Base-by-base conservation (phyloP, 2,329 filamentous ascomycete genomes). In the Pestalotiopsis sp. region DNA sequence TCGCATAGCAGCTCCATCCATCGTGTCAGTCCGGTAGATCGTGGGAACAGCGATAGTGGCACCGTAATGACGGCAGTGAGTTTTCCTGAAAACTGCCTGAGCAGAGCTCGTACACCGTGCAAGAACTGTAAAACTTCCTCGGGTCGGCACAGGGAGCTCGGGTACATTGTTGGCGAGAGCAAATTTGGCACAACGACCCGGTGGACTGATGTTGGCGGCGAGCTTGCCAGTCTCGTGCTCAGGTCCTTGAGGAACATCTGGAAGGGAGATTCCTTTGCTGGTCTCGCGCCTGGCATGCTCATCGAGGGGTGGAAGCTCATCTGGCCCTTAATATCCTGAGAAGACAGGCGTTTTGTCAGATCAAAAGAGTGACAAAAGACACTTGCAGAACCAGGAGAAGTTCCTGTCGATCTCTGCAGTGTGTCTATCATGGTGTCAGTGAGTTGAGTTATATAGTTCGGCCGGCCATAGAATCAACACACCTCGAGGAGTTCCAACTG, bases 1-100 rank as follows among this genome's bases (percentile, higher is more conserved):
- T 99, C 96, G 71, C 85, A 90, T 1, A 98, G 82, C 2, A 93
- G 82, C 77, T 99, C 96, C 70, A 94, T 90, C 93, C 94, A 97
- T 62, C 93, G 89, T 11, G 93, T 89, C 11, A 98, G 83, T 1
- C 93, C 94, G 0, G 91, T 88, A 22, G 82, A 84, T 14, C 95
- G 89, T 1, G 94, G 92, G 76, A 93, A 93, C 0, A 99, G 87
- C 0, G 93, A 90, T 1, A 95, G 82, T 0, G 95, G 94, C 0
- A 98, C 80, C 0, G 94, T 94, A 58, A 94, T 81, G 72, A 98
- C 84, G 4, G 89, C 90, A 1, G 91, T 93, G 4, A 95, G 79
- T 20, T 88, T 89, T 2, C 82, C 83, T 1, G 89, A 78, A 71
- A 93, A 86, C 66, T 87, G 86, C 11, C 92, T 89, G 55, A 98